These are phyloP conservation scores for Candida maesae DNA, from an alignment of 805 yeast species.

Conservation along the genomic window DNA sequence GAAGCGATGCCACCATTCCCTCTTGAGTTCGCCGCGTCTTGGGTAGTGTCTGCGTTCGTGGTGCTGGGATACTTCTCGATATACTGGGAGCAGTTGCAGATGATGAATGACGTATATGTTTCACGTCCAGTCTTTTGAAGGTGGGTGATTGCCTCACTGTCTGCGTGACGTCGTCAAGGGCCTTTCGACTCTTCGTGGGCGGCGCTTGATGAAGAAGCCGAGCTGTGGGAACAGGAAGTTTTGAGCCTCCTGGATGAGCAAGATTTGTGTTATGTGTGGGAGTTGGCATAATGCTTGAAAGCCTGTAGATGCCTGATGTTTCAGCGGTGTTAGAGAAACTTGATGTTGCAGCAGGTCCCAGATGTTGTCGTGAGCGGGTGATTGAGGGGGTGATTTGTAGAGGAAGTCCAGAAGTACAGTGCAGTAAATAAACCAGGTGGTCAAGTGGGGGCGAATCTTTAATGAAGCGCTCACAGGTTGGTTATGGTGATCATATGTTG, in stretches of 20 bases:
- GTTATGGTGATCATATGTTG: no score
- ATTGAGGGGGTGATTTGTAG: no score
- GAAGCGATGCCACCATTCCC: neutral
- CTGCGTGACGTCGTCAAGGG: conserved; percentile 17
- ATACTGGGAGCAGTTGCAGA: no score
- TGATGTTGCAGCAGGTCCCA: no score
- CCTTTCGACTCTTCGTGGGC: conserved; percentile 24
- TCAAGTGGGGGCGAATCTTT: no score
- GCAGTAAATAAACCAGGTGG: no score
- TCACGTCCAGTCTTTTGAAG: conserved; percentile 5
- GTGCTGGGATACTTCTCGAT: neutral
- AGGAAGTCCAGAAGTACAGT: no score
- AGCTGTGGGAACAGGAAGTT: conserved; percentile 11
- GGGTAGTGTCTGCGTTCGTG: neutral
- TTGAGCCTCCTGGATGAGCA: conserved; percentile 5
- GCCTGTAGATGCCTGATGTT: conserved; percentile 1
- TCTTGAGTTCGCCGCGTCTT: neutral
- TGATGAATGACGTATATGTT: neutral
- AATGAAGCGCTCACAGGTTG: no score
- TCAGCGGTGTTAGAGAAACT: conserved; percentile 7
- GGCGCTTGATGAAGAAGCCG: conserved; percentile 17
- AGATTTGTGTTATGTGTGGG: neutral
- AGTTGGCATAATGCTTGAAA: neutral
- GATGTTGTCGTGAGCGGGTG: no score
- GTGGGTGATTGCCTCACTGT: conserved; percentile 20